Percentiles rank a stretch among this genome's conserved stretches.
These are phyloP conservation scores for Neltuma alba DNA, from an alignment of 306 rosid genomes.

Conservation along the genomic window DNA sequence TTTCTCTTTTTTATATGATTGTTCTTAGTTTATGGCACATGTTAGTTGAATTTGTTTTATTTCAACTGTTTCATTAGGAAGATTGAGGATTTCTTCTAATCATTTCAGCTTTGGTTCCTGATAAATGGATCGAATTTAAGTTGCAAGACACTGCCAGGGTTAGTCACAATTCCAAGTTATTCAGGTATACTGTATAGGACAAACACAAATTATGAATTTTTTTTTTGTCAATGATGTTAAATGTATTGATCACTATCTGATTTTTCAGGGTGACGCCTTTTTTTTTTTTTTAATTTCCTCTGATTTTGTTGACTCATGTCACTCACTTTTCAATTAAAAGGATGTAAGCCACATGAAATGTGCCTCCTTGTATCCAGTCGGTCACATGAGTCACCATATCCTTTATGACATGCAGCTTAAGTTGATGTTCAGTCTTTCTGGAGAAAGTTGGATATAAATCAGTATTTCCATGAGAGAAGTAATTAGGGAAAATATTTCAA, in stretches of 20 bases:
- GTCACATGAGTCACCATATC: background rate
- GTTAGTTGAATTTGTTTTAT: background rate
- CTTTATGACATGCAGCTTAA: background rate
- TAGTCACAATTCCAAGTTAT: constrained; percentile 65
- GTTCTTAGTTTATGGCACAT: background rate
- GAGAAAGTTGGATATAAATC: background rate
- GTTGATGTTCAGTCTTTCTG: background rate
- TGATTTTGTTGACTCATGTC: constrained; percentile 9
- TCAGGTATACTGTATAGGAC: constrained; percentile 48
- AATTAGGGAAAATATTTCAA: background rate
- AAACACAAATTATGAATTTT: background rate
- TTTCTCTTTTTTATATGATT: background rate
- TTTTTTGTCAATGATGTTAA: background rate
- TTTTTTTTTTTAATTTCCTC: constrained; percentile 2
- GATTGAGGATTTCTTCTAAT: constrained; percentile 7
- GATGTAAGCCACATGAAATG: constrained; percentile 14
- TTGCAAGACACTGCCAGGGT: constrained; percentile 73
- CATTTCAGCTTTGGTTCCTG: constrained; percentile 60
- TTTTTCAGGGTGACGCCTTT: background rate
- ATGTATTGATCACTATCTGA: background rate
- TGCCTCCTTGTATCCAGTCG: background rate
- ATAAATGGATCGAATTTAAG: constrained; percentile 68
- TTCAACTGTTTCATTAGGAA: background rate
- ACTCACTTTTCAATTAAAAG: background rate
- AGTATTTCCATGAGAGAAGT: background rate